Base-by-base conservation (phyloP, 192 early-diverging fungal genomes). In the Gaertneriomyces semiglobifer region DNA sequence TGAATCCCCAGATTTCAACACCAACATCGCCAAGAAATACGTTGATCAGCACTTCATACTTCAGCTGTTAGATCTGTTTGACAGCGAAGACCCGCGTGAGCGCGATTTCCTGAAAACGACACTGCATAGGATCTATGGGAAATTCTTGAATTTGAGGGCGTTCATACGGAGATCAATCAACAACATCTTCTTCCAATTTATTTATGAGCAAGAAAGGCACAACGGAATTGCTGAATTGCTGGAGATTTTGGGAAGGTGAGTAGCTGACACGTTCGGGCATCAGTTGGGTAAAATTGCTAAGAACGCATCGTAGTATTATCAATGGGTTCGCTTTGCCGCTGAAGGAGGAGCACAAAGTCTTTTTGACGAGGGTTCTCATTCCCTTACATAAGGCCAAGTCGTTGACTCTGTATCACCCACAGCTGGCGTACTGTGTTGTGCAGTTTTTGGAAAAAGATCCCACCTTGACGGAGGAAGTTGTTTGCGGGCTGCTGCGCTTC, bases 371-470 rank as follows among this genome's bases (percentile, higher is more conserved):
- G 55, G 96, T 96, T 19, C 83, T 99, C 63, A 78, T 99, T 61
- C 97, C 97, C 7, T 77, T 99, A 56, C 97, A 99, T 80, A 98
- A 98, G 71, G 91, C 93, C 6, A 90, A 92, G 44, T 94, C 95
- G 12, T 81, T 99, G 74, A 88, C 89, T 0, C 76, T 98, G 65
- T 99, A 99, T 74, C 94, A 96, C 66, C 93, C 93, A 8, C 97
- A 98, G 79, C 80, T 99, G 68, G 88, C 93, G 2, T 99, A 99
- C 74, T 99, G 97, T 65, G 93, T 97, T 18, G 93, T 99, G 54
- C 97, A 99, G 81, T 99, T 98, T 63, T 79, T 98, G 55, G 96
- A 99, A 66, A 99, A 99, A 76, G 97, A 99, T 69, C 93, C 95
- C 4, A 66, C 85, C 12, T 78, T 99, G 55, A 95, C 95, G 16